These are phyloP conservation scores for Saxispiralis lemnorum DNA, from an alignment of 495 filamentous ascomycete species.

Conservation along the genomic window DNA sequence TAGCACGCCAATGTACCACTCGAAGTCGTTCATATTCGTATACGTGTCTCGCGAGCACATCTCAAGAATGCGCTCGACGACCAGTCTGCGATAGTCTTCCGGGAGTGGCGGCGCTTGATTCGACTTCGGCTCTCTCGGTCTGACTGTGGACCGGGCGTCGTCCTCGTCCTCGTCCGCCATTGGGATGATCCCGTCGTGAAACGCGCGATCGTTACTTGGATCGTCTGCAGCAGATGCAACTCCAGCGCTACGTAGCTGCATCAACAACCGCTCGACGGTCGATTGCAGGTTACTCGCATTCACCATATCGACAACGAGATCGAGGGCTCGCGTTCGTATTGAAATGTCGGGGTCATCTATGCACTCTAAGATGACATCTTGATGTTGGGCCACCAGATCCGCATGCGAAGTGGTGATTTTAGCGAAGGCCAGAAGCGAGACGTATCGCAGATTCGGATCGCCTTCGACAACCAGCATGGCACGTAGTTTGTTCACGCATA, in stretches of 20 bases:
- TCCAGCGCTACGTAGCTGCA: slow-evolving; percentile 50
- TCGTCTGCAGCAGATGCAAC: slow-evolving; percentile 22
- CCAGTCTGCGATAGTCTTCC: slow-evolving; percentile 61
- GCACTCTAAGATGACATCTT: slow-evolving; percentile 88
- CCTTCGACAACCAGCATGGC: slow-evolving; percentile 86
- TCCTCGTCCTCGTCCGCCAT: slow-evolving; percentile 43
- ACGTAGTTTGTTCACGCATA: slow-evolving; percentile 82
- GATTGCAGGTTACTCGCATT: slow-evolving; percentile 59
- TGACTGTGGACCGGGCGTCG: slow-evolving; percentile 30
- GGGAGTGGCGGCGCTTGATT: slow-evolving; percentile 36
- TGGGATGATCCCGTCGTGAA: slow-evolving; percentile 22
- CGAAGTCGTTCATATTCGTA: slow-evolving; percentile 68
- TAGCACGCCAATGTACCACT: slow-evolving; percentile 84
- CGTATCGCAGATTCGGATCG: slow-evolving; percentile 92
- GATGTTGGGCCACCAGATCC: slow-evolving; percentile 69
- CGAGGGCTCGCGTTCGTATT: slow-evolving; percentile 83
- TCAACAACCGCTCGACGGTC: slow-evolving; percentile 74
- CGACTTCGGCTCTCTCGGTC: slow-evolving; percentile 18
- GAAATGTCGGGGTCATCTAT: slow-evolving; percentile 91
- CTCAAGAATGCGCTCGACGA: slow-evolving; percentile 61
- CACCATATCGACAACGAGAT: slow-evolving; percentile 82
- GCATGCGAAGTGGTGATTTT: slow-evolving; percentile 82
- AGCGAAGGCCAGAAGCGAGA: slow-evolving; percentile 85
- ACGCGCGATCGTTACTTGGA: slow-evolving; percentile 20
- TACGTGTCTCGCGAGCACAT: slow-evolving; percentile 91